These are phyloP conservation scores for Lophium mytilinum DNA, from an alignment of 495 filamentous ascomycete genomes.

Conservation along the genomic window DNA sequence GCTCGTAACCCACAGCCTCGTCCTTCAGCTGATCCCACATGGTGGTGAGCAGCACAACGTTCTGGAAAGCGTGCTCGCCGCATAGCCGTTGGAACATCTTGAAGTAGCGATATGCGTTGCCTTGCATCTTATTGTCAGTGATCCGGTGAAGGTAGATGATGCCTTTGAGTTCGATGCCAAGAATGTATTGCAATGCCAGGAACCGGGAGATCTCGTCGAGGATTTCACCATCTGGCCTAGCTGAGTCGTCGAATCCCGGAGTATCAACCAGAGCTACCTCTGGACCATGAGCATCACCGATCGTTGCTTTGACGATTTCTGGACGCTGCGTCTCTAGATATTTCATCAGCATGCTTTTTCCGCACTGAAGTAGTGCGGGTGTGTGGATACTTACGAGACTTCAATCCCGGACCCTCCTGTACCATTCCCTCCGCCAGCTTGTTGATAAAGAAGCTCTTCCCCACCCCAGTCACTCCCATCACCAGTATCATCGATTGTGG, in stretches of 20 bases:
- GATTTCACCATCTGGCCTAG: background rate
- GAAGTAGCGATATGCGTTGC: background rate
- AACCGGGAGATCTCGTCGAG: background rate
- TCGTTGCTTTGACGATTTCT: background rate
- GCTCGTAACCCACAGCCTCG: background rate
- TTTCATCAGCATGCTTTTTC: background rate
- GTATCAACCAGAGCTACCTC: background rate
- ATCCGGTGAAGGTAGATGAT: constrained; percentile 3
- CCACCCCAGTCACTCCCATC: background rate
- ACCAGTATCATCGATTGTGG: background rate
- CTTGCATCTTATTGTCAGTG: background rate
- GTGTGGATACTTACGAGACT: background rate
- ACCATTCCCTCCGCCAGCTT: background rate
- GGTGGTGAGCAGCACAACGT: background rate
- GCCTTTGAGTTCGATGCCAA: background rate
- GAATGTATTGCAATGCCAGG: background rate
- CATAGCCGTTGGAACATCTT: background rate
- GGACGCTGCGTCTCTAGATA: background rate
- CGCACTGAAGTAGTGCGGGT: background rate
- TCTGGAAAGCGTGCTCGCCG: background rate
- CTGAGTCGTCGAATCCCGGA: background rate
- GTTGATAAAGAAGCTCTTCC: background rate
- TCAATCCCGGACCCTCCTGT: background rate
- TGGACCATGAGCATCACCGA: background rate
- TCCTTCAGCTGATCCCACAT: background rate